These are phyloP conservation scores for Backusella mclennaniae DNA, from an alignment of 192 early-diverging fungal genomes.

Conservation along the genomic window DNA sequence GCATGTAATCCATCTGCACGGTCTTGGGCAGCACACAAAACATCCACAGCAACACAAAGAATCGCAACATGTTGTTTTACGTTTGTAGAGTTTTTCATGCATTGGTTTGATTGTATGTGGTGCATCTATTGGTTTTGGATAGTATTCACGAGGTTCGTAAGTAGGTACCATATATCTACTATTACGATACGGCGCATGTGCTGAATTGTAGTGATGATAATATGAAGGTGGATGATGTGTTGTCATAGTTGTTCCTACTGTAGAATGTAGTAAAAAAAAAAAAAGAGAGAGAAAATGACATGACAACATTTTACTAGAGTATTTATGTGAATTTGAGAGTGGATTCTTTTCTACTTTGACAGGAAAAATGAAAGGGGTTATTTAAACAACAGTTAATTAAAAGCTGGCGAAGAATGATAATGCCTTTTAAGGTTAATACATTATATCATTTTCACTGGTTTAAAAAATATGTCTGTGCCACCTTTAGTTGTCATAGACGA, in stretches of 20 bases:
- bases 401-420: not conserved
- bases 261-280: not conserved
- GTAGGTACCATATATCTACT: not conserved
- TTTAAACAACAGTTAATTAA: not conserved
- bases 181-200: not conserved
- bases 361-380: not conserved
- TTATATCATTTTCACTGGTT: not conserved
- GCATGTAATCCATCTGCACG: conserved; percentile 41
- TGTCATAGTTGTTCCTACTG: not conserved
- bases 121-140: not conserved
- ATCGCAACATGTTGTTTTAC: conserved; percentile 24
- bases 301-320: not conserved
- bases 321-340: not conserved
- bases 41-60: conserved; percentile 36
- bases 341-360: not conserved
- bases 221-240: not conserved
- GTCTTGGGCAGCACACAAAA: conserved; percentile 33
- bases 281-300: not conserved
- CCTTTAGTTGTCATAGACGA: not conserved
- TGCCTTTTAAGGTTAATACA: not conserved
- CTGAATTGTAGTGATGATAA: not conserved
- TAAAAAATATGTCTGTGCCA: not conserved
- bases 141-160: not conserved
- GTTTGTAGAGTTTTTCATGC: conserved; percentile 9
- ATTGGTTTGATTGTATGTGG: not conserved